Percentiles rank a stretch among this genome's conserved stretches.
phyloP scores from a whole-genome alignment of 2,329 filamentous ascomycete genomes.

The Ophiocordyceps polyrhachis-furcata region DNA sequence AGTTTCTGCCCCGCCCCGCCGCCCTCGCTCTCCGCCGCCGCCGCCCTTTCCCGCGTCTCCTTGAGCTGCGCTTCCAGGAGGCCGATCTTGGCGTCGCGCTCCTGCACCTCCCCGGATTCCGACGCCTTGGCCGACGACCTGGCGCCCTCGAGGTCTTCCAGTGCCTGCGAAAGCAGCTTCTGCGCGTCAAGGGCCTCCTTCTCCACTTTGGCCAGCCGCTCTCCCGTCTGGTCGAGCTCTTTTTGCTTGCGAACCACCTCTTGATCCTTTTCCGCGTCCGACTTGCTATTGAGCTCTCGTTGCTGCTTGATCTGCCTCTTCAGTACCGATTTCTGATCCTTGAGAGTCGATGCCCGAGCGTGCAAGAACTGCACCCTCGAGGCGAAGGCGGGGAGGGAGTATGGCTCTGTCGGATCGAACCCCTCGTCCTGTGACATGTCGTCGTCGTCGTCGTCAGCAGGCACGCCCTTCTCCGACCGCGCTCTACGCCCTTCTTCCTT shows the following conservation, averaged over 20 bases:
- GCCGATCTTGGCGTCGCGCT: constrained; percentile 19
- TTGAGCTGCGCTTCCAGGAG: constrained; percentile 16
- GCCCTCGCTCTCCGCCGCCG: constrained; percentile 17
- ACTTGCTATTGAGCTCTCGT: constrained; percentile 77
- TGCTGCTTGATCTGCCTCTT: constrained; percentile 91
- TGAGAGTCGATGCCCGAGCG: constrained; percentile 53
- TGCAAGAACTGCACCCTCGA: constrained; percentile 65
- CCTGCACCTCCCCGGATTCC: constrained; percentile 11
- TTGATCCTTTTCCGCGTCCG: constrained; percentile 51
- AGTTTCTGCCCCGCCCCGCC: constrained; percentile 17
- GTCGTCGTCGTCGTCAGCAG: constrained; percentile 27
- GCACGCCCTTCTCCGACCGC: constrained; percentile 35
- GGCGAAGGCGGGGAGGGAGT: constrained; percentile 59
- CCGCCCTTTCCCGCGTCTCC: constrained; percentile 6
- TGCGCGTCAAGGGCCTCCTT: constrained; percentile 21
- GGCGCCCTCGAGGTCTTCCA: constrained; percentile 27
- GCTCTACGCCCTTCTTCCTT: constrained; percentile 33
- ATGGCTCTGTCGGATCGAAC: constrained; percentile 38
- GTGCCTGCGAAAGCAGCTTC: constrained; percentile 27
- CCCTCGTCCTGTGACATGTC: constrained; percentile 45
- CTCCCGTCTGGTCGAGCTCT: constrained; percentile 29
- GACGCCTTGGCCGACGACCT: constrained; percentile 8
- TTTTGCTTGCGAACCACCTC: constrained; percentile 40
- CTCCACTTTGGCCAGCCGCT: constrained; percentile 18
- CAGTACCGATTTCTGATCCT: constrained; percentile 77